Evolutionary conservation across 2,329 filamentous ascomycete genomes (phyloP).

Genomic region (Colletotrichum falcatum): DNA sequence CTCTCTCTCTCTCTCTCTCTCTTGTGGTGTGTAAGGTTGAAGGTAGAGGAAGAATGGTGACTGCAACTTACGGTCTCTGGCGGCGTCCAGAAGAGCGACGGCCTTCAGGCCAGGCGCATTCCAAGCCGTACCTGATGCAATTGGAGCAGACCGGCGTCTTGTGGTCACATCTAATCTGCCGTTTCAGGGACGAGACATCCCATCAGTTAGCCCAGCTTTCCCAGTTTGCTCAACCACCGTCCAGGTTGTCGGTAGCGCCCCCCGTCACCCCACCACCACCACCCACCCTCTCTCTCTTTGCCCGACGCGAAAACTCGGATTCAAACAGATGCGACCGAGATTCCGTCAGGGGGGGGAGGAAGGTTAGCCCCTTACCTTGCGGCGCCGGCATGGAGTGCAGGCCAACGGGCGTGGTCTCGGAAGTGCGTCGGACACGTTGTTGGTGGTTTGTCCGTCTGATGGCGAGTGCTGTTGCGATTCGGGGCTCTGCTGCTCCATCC

Average conservation of each 20-base stretch:
- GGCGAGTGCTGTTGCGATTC: conserved; percentile 34
- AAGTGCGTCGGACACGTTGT: conserved; percentile 38
- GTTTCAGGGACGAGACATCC: conserved; percentile 26
- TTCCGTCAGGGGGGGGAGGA: background rate
- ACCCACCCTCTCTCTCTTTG: too few species aligned
- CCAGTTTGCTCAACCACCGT: background rate
- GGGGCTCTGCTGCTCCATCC: conserved; percentile 39
- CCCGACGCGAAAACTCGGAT: background rate
- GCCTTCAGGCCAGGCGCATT: conserved; percentile 38
- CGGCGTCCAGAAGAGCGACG: conserved; percentile 37
- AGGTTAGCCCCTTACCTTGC: conserved; percentile 33
- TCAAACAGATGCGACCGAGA: background rate
- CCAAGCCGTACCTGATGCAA: conserved; percentile 37
- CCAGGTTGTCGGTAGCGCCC: too few species aligned
- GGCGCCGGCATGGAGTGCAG: conserved; percentile 40
- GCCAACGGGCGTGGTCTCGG: conserved; percentile 39
- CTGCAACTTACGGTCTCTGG: conserved; percentile 34
- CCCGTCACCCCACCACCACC: too few species aligned
- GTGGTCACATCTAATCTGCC: conserved; percentile 38
- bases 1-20: background rate
- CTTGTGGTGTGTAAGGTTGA: background rate
- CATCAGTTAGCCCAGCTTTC: conserved; percentile 15
- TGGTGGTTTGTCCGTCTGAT: conserved; percentile 38
- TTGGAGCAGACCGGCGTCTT: conserved; percentile 37
- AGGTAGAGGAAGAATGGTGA: background rate